phyloP scores from a whole-genome alignment of 805 yeast genomes.

The Candida vartiovaarae region DNA sequence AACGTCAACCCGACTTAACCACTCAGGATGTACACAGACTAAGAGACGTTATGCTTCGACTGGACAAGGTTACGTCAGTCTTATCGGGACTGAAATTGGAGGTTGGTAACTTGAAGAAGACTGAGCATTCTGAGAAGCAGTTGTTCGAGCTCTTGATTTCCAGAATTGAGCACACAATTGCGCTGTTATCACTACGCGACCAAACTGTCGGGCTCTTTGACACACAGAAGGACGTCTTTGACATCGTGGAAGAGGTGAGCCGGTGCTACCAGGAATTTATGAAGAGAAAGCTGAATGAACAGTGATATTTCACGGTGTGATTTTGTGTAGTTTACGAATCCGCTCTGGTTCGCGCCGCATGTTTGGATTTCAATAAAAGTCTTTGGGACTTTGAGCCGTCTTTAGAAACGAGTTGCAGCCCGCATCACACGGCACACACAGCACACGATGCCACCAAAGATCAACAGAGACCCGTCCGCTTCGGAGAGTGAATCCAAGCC shows the following conservation, averaged over 20 bases:
- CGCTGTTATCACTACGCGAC: constrained; percentile 37
- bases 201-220: constrained; percentile 21
- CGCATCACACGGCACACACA: background rate
- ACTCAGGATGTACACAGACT: constrained; percentile 41
- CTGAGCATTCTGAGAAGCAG: constrained; percentile 38
- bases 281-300: too few species aligned
- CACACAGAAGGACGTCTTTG: constrained; percentile 13
- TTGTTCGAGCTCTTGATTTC: constrained; percentile 61
- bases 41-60: constrained; percentile 44
- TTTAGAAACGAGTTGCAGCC: too few species aligned
- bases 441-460: constrained; percentile 21
- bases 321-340: too few species aligned
- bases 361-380: too few species aligned
- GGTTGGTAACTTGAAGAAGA: constrained; percentile 19
- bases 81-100: constrained; percentile 36
- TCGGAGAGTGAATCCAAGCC: constrained; percentile 20
- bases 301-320: too few species aligned
- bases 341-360: too few species aligned
- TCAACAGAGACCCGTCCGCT: constrained; percentile 19
- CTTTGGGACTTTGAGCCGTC: too few species aligned
- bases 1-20: constrained; percentile 27
- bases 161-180: constrained; percentile 57
- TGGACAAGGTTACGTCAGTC: constrained; percentile 52
- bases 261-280: constrained; percentile 2
- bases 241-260: constrained; percentile 15